These are phyloP conservation scores for Truncatella angustata DNA, from an alignment of 2,329 filamentous ascomycete genomes.

Conservation along the genomic window DNA sequence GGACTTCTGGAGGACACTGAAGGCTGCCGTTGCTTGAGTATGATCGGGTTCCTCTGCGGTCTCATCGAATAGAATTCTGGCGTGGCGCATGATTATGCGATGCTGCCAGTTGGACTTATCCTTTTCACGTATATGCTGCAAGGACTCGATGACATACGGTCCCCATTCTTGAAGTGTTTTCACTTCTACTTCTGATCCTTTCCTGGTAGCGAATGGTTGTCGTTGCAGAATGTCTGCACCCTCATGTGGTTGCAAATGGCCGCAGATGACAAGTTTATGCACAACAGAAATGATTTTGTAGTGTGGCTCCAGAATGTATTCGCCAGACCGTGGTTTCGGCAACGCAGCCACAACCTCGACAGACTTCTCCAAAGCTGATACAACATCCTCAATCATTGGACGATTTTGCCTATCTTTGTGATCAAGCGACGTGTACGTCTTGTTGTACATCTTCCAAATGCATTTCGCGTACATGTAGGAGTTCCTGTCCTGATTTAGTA, in stretches of 20 bases:
- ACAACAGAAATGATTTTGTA: slow-evolving; percentile 84
- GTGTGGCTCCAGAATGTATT: slow-evolving; percentile 86
- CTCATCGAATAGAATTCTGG: slow-evolving; percentile 52
- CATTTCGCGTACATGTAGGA: slow-evolving; percentile 62
- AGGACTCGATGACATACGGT: slow-evolving; percentile 49
- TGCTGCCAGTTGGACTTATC: slow-evolving; percentile 97
- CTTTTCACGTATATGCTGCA: slow-evolving; percentile 58
- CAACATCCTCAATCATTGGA: slow-evolving; percentile 39
- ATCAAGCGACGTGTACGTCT: slow-evolving; percentile 41
- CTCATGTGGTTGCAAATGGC: slow-evolving; percentile 45
- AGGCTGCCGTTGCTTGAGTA: slow-evolving; percentile 74
- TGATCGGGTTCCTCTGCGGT: slow-evolving; percentile 37
- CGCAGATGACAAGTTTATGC: slow-evolving; percentile 71
- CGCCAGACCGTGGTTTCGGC: slow-evolving; percentile 58
- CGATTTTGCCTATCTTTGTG: slow-evolving; percentile 37
- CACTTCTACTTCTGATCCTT: slow-evolving; percentile 43
- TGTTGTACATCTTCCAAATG: slow-evolving; percentile 63
- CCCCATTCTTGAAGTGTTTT: slow-evolving; percentile 64
- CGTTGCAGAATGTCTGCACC: slow-evolving; percentile 53
- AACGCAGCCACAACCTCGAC: slow-evolving; percentile 49
- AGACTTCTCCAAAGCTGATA: slow-evolving; percentile 50
- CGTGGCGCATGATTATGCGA: slow-evolving; percentile 77
- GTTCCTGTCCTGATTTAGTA: slow-evolving; percentile 39
- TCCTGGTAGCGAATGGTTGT: slow-evolving; percentile 53
- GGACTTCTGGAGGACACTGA: slow-evolving; percentile 68